Evolutionary conservation across 2,329 filamentous ascomycete genomes (phyloP).

Genomic region (Neonectria coccinea): DNA sequence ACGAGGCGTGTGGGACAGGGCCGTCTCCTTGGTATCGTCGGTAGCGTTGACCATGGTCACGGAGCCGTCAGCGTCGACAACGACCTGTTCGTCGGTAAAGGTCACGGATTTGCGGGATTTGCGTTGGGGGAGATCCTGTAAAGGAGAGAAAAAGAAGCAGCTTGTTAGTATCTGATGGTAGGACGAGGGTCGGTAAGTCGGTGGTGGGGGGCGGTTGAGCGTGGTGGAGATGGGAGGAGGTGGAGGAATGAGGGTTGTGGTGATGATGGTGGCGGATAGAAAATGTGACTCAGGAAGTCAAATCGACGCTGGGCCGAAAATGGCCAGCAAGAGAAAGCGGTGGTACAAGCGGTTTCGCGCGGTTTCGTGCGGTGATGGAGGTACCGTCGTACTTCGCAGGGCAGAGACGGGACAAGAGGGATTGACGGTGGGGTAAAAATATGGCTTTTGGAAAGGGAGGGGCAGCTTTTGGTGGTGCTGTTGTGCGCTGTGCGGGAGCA

Average conservation of each 20-base stretch:
- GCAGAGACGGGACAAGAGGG: not conserved
- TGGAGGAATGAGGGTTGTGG: conserved; percentile 26
- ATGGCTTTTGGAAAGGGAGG: conserved; percentile 23
- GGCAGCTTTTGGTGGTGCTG: conserved; percentile 11
- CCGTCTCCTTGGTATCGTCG: conserved; percentile 82
- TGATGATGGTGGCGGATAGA: conserved; percentile 43
- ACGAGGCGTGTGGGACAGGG: conserved; percentile 81
- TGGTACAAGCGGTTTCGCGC: conserved; percentile 36
- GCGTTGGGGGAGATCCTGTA: conserved; percentile 58
- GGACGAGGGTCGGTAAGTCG: conserved; percentile 6
- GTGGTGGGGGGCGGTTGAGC: conserved; percentile 18
- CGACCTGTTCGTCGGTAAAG: conserved; percentile 87
- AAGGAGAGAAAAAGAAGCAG: conserved; percentile 34
- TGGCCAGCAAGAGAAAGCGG: conserved; percentile 37
- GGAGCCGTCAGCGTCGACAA: conserved; percentile 90
- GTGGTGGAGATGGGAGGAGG: conserved; percentile 27
- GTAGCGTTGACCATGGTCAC: conserved; percentile 80
- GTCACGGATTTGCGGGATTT: conserved; percentile 93
- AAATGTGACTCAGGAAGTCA: conserved; percentile 47
- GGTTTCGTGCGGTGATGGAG: not conserved
- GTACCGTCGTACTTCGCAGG: not conserved
- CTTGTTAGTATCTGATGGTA: conserved; percentile 30
- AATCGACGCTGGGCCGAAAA: conserved; percentile 31
- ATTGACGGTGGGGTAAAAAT: conserved; percentile 26
- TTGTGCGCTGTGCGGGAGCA: not conserved